These are phyloP conservation scores for Pisolithus thermaeus DNA, from an alignment of 1,284 basidiomycete species.

Conservation along the genomic window DNA sequence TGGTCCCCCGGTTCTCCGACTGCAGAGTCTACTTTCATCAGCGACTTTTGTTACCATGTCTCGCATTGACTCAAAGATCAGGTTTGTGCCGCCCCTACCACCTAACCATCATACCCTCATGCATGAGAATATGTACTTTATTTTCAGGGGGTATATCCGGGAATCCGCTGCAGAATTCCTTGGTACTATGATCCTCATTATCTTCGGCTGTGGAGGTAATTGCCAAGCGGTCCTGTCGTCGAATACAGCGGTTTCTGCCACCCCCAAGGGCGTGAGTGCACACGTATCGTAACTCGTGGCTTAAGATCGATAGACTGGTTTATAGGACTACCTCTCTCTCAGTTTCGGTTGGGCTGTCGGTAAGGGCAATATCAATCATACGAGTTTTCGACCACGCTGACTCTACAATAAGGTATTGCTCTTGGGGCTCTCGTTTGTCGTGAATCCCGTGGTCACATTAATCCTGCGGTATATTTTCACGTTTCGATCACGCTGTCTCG, in stretches of 20 bases:
- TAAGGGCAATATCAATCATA: slow-evolving; percentile 14
- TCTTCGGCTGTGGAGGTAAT: slow-evolving; percentile 60
- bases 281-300: not conserved
- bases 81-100: slow-evolving; percentile 33
- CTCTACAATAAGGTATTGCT: slow-evolving; percentile 34
- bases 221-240: slow-evolving; percentile 58
- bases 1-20: not conserved
- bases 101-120: not conserved
- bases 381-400: slow-evolving; percentile 4
- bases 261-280: slow-evolving; percentile 58
- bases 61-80: slow-evolving; percentile 19
- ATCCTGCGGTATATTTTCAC: slow-evolving; percentile 53
- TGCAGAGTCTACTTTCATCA: not conserved
- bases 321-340: slow-evolving; percentile 55
- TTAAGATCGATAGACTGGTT: not conserved
- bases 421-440: slow-evolving; percentile 64
- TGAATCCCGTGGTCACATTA: slow-evolving; percentile 73
- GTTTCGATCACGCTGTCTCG: slow-evolving; percentile 10
- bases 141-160: slow-evolving; percentile 38
- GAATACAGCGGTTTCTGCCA: slow-evolving; percentile 44
- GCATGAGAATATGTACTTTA: not conserved
- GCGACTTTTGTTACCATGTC: not conserved
- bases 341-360: slow-evolving; percentile 66
- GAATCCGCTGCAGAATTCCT: slow-evolving; percentile 68
- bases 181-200: slow-evolving; percentile 59